Percentiles rank a stretch among this genome's conserved stretches.
These are phyloP conservation scores for Hemisphaericaspora nanyangensis DNA, from an alignment of 805 yeast species.

Conservation along the genomic window DNA sequence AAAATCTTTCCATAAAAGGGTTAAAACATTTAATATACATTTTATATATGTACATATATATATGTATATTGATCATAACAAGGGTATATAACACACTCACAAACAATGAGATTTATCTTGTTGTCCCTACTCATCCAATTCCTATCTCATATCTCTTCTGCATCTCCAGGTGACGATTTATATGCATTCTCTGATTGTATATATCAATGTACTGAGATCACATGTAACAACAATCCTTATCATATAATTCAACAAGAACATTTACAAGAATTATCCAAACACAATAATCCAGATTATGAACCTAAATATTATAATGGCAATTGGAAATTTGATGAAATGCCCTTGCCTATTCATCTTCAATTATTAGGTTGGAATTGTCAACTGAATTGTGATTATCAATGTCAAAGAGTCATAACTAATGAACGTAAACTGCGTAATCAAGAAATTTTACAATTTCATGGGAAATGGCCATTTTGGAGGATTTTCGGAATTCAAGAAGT, in stretches of 20 bases:
- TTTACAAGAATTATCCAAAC: too few species aligned
- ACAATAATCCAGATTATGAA: conserved; percentile 13
- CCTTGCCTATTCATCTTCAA: conserved; percentile 39
- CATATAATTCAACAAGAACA: conserved; percentile 18
- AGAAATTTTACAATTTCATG: conserved; percentile 82
- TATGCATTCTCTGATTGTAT: conserved; percentile 55
- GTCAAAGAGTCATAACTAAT: conserved; percentile 73
- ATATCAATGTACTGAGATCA: conserved; percentile 44
- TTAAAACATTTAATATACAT: too few species aligned
- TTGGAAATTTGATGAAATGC: conserved; percentile 33
- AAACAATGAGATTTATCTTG: too few species aligned
- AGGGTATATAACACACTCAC: too few species aligned
- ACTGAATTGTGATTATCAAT: conserved; percentile 86
- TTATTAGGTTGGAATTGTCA: conserved; percentile 70
- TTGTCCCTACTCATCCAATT: too few species aligned
- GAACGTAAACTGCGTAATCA: conserved; percentile 45
- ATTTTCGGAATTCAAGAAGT: conserved; percentile 81
- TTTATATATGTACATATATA: too few species aligned
- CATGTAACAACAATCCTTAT: conserved; percentile 28
- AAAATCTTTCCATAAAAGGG: too few species aligned
- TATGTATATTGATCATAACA: too few species aligned
- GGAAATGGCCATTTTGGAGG: conserved; percentile 93
- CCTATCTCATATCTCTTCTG: too few species aligned
- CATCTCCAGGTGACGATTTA: conserved; percentile 61
- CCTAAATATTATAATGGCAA: conserved; percentile 27